Conservation (phyloP, 208 protist genomes). For the Acanthamoeba lenticulata region DNA sequence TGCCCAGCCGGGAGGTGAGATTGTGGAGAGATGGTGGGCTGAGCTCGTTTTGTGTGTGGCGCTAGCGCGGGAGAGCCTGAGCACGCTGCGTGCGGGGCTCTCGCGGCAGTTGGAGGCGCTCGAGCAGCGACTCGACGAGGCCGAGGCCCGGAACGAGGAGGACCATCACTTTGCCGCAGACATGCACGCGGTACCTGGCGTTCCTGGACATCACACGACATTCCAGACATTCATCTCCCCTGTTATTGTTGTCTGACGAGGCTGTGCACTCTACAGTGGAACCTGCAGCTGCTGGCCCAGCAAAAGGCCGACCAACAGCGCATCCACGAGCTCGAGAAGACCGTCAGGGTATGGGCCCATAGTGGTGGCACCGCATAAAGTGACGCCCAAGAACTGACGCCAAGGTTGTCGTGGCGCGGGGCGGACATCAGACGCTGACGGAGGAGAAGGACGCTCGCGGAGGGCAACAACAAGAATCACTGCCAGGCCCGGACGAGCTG, state of each 20-base stretch:
- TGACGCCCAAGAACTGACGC: too few relatives aligned
- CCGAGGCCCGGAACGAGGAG: background rate
- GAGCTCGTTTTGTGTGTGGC: background rate
- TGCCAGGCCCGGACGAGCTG: background rate
- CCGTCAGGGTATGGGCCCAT: background rate
- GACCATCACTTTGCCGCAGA: conserved; percentile 21
- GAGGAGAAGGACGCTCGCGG: background rate
- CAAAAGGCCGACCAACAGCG: conserved; percentile 61
- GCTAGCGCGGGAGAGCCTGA: background rate
- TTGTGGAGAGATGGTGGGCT: background rate
- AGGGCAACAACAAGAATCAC: background rate
- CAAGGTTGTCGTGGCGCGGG: background rate
- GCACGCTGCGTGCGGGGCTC: background rate
- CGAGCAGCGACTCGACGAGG: conserved; percentile 8
- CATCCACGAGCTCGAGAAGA: background rate
- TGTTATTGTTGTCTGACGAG: too few relatives aligned
- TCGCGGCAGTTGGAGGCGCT: background rate
- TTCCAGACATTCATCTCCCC: too few relatives aligned
- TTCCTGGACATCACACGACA: too few relatives aligned
- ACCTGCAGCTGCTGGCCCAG: background rate
- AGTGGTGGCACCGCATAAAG: background rate
- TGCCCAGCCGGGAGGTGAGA: background rate
- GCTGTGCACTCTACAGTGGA: too few relatives aligned
- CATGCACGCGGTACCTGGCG: too few relatives aligned
- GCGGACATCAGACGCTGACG: background rate